phyloP scores from a whole-genome alignment of 176 grass and related monocot genomes.

The Dendrocalamus sinicus region DNA sequence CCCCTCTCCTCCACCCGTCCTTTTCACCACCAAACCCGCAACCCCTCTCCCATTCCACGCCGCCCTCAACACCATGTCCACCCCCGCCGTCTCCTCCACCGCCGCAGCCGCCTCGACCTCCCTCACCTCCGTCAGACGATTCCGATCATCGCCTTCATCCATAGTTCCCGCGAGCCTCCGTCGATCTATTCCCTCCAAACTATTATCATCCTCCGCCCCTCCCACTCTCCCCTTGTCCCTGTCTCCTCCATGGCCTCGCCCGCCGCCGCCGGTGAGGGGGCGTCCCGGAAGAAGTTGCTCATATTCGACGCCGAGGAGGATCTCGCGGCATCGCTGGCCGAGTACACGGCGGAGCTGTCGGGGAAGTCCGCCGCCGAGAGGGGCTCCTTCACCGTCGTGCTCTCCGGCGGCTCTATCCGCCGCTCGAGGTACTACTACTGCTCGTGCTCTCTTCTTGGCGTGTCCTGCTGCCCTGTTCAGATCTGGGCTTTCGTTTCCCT shows the following conservation, averaged over 20 bases:
- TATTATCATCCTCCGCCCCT: neutral
- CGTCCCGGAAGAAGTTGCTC: slow-evolving; percentile 47
- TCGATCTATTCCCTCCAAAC: slow-evolving; percentile 1
- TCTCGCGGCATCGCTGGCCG: slow-evolving; percentile 64
- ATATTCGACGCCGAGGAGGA: slow-evolving; percentile 70
- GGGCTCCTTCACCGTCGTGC: slow-evolving; percentile 79
- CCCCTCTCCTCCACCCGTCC: neutral
- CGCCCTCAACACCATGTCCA: slow-evolving; percentile 29
- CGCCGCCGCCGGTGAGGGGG: slow-evolving; percentile 6
- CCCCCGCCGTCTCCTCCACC: neutral
- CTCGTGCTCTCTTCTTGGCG: neutral
- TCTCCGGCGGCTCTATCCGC: slow-evolving; percentile 63
- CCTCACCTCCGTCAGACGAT: neutral
- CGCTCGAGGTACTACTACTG: slow-evolving; percentile 20
- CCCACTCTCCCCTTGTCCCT: slow-evolving; percentile 14
- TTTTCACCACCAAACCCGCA: neutral
- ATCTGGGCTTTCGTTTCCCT: slow-evolving; percentile 33
- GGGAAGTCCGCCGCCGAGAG: slow-evolving; percentile 72
- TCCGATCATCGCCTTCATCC: neutral
- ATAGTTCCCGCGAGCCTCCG: neutral
- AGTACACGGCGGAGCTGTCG: slow-evolving; percentile 79
- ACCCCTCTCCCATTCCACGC: slow-evolving; percentile 11
- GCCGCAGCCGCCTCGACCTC: slow-evolving; percentile 26
- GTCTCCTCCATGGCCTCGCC: slow-evolving; percentile 35
- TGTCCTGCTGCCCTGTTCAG: neutral